phyloP scores from a whole-genome alignment of 345 rosid genomes.

The Gossypioides kirkii region DNA sequence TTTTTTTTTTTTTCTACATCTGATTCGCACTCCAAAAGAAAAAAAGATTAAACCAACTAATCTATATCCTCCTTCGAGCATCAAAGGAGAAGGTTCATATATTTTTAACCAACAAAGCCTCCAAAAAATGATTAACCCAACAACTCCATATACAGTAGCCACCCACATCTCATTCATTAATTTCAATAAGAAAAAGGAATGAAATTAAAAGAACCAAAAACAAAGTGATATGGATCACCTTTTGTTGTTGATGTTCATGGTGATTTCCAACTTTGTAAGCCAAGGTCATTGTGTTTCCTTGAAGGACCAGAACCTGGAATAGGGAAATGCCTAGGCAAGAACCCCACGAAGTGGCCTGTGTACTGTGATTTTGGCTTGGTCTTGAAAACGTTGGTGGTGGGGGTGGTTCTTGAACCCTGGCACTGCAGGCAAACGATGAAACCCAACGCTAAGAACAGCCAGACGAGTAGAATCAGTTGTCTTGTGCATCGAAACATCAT shows the following conservation, averaged over 20 bases:
- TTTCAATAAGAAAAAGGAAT: neutral
- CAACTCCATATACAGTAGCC: slow-evolving; percentile 4
- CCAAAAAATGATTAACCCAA: slow-evolving; percentile 16
- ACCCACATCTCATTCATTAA: neutral
- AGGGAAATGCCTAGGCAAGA: slow-evolving; percentile 75
- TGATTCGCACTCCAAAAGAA: neutral
- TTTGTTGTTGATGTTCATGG: slow-evolving; percentile 24
- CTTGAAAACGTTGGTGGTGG: slow-evolving; percentile 36
- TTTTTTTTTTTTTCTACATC: neutral
- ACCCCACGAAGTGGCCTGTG: slow-evolving; percentile 60
- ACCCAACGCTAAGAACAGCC: slow-evolving; percentile 18
- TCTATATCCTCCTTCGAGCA: neutral
- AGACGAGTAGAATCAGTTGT: slow-evolving; percentile 13
- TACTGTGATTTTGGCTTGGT: slow-evolving; percentile 31
- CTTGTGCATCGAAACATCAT: slow-evolving; percentile 42
- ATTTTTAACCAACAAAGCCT: neutral
- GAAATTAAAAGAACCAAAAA: neutral
- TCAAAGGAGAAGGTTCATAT: neutral
- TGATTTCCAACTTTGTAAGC: slow-evolving; percentile 56
- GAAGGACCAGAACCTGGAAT: slow-evolving; percentile 92
- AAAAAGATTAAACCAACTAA: neutral
- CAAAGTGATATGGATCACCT: slow-evolving; percentile 15
- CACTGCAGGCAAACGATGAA: slow-evolving; percentile 27
- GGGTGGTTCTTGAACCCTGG: slow-evolving; percentile 43
- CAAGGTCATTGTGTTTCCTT: slow-evolving; percentile 82